Percentiles rank a stretch among this genome's conserved stretches.
phyloP scores from a whole-genome alignment of 495 filamentous ascomycete species.

The Talaromyces wortmannii region DNA sequence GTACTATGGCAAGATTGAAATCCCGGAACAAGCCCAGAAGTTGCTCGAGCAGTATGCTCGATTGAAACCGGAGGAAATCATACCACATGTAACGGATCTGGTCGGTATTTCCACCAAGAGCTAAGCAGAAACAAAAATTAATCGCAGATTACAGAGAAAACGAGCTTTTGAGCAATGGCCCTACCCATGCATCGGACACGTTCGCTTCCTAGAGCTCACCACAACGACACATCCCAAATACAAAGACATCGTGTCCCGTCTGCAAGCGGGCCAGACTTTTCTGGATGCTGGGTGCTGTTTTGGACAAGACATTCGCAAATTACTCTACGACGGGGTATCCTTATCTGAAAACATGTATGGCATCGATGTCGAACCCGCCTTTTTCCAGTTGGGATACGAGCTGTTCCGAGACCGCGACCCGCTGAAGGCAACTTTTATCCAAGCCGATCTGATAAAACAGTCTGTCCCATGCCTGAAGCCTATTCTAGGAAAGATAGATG shows the following conservation, averaged over 20 bases:
- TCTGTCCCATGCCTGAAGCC: slow-evolving; percentile 44
- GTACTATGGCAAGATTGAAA: no score
- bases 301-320: slow-evolving; percentile 30
- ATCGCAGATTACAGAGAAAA: no score
- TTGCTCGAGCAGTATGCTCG: no score
- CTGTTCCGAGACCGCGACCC: slow-evolving; percentile 36
- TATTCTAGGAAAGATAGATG: slow-evolving; percentile 17
- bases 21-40: no score
- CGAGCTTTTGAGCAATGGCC: slow-evolving; percentile 7
- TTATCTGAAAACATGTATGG: slow-evolving; percentile 24
- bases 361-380: slow-evolving; percentile 29
- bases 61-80: no score
- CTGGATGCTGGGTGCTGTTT: slow-evolving; percentile 36
- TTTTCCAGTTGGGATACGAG: slow-evolving; percentile 40
- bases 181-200: slow-evolving; percentile 48
- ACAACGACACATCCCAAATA: slow-evolving; percentile 24
- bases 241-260: slow-evolving; percentile 27
- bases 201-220: slow-evolving; percentile 41
- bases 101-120: no score
- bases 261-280: slow-evolving; percentile 26
- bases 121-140: no score
- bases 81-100: no score
- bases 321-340: slow-evolving; percentile 23
- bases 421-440: slow-evolving; percentile 16
- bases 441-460: no score